Conservation (phyloP, 1,284 basidiomycete species). For the Ganoderma sinense region DNA sequence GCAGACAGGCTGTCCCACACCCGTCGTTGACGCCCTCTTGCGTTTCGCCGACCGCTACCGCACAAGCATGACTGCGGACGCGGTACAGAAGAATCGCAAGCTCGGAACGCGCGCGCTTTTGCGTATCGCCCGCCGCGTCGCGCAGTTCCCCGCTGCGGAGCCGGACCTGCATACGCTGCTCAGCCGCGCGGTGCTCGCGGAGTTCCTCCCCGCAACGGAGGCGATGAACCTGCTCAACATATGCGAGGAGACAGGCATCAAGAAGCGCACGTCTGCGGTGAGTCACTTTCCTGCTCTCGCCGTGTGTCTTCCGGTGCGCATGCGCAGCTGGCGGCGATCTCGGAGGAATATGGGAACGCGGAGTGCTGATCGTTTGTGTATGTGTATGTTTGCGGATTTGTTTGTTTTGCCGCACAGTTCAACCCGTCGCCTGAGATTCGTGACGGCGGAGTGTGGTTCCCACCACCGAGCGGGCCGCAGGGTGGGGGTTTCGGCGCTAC, state of each 20-base stretch:
- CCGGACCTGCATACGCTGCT: slow-evolving; percentile 58
- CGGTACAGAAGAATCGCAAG: slow-evolving; percentile 64
- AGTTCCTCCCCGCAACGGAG: slow-evolving; percentile 68
- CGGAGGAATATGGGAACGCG: neutral
- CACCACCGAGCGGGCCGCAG: slow-evolving; percentile 44
- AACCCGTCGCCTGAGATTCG: slow-evolving; percentile 54
- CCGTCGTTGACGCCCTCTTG: slow-evolving; percentile 30
- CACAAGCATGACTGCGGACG: slow-evolving; percentile 58
- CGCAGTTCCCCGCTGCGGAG: slow-evolving; percentile 50
- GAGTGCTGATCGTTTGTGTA: slow-evolving; percentile 1
- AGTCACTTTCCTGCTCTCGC: slow-evolving; percentile 22
- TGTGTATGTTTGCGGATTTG: neutral
- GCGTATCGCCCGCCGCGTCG: slow-evolving; percentile 58
- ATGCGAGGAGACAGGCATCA: slow-evolving; percentile 58
- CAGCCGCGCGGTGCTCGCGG: slow-evolving; percentile 58
- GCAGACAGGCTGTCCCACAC: slow-evolving; percentile 33
- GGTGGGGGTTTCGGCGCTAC: slow-evolving; percentile 41
- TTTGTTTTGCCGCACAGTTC: slow-evolving; percentile 44
- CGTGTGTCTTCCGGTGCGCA: neutral
- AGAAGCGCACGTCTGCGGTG: slow-evolving; percentile 51
- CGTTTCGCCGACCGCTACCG: slow-evolving; percentile 65
- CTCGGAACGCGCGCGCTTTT: slow-evolving; percentile 68
- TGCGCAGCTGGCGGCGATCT: slow-evolving; percentile 7
- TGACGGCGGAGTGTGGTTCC: slow-evolving; percentile 53
- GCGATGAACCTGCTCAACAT: slow-evolving; percentile 60